Evolutionary conservation across 257 asterid species (phyloP).

Genomic region (Gentiana dahurica): DNA sequence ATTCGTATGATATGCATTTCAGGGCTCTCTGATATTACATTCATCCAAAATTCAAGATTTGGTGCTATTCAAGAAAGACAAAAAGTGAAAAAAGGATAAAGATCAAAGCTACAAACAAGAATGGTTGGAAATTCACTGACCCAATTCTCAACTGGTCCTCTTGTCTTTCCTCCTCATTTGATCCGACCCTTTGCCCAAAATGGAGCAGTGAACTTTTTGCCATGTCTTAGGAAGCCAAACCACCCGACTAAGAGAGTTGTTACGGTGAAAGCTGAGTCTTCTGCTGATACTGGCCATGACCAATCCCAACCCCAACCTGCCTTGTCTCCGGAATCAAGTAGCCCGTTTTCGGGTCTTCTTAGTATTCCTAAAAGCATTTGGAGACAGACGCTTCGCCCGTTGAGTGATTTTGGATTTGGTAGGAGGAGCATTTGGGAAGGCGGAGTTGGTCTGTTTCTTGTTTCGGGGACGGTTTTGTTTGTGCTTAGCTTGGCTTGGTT

Average conservation of each 20-base stretch:
- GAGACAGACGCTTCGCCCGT: constrained; percentile 74
- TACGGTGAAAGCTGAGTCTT: constrained; percentile 32
- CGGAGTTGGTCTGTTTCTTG: constrained; percentile 89
- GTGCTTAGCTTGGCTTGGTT: constrained; percentile 92
- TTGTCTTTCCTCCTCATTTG: constrained; percentile 24
- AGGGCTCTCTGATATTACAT: constrained; percentile 1
- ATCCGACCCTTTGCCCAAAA: constrained; percentile 21
- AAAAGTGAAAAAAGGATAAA: not conserved
- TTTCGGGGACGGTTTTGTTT: constrained; percentile 68
- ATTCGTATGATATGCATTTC: not conserved
- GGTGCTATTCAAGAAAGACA: not conserved
- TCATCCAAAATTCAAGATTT: constrained; percentile 2
- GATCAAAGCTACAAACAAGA: not conserved
- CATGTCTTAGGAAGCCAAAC: constrained; percentile 21
- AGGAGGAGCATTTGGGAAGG: constrained; percentile 98
- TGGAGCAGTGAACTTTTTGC: constrained; percentile 30
- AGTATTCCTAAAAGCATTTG: constrained; percentile 59
- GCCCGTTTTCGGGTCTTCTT: constrained; percentile 41
- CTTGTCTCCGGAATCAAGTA: constrained; percentile 35
- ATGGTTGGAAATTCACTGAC: constrained; percentile 49
- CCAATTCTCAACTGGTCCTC: constrained; percentile 36
- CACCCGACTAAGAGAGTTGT: constrained; percentile 22
- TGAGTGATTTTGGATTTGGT: constrained; percentile 92
- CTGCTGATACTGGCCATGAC: constrained; percentile 30
- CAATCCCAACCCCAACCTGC: constrained; percentile 29